Evolutionary conservation across 2,329 filamentous ascomycete genomes (phyloP), one percentile per base, ranked within the genome.

Genomic region (Didymella pinodella): DNA sequence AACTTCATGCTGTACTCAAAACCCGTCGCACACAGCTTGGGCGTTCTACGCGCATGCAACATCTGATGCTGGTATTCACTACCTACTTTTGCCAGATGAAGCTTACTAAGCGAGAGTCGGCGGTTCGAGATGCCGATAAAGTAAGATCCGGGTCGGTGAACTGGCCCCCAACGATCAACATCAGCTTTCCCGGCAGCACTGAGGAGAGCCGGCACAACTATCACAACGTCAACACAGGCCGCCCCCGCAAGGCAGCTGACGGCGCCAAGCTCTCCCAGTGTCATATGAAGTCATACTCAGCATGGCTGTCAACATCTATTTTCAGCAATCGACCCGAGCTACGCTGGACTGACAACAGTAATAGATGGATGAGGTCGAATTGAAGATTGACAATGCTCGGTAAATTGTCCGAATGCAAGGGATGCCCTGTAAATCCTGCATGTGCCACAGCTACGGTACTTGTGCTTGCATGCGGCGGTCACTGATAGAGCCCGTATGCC

Each of bases 201-300:
- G 57, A 52, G 57, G 57, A 60, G 57, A 60, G 48, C 57, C 57
- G 57, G 32, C 38, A 53, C 44, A 29, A 56, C 52, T 31, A 48
- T 36, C 22, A 55, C 52, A 60, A 53, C 53, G 57, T 56, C 57
- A 53, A 60, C 52, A 56, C 48, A 60, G 32, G 48, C 22, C n/a
- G 26, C 32, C 44, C 32, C 31, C 10, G 34, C 44, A 49, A 52
- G 28, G 28, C 46, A 49, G 56, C 56, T 59, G 47, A 59, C 47
- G 22, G 47, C 16, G 47, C 11, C 28, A 54, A 18, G 26, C 29
- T 22, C 25, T 7, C 36, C n/a, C 18, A 40, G 40, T n/a, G 50
- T 50, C 46, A 44, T 54, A 29, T 43, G 46, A 51, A 59, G 46
- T 54, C 56, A 58, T 57, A 25, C 7, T 40, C 43, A 48, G 12